Base-by-base conservation (phyloP, 148 eudicot species). In the Cornus kousa region DNA sequence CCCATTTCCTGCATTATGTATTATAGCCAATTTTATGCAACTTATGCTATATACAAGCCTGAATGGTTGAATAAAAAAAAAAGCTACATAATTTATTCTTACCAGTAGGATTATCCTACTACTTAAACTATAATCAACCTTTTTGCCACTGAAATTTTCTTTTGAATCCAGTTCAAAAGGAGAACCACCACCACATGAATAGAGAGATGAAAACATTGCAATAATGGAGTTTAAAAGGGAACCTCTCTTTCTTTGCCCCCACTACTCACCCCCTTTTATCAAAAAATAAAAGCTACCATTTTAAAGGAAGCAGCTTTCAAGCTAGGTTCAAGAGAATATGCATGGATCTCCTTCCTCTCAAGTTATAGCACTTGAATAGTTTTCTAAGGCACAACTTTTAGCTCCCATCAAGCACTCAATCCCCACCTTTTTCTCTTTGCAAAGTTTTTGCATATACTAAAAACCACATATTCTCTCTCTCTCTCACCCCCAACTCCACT, bases 161-260 rank as follows among this genome's bases (percentile, higher is more conserved):
- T 83, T 78, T 68, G 60, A 28, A 73, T 46, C 60, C 37, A 75
- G 77, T 69, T 81, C 84, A 77, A 80, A 79, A 88, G 86, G 87
- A 88, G 70, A 70, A 84, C 72, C 73, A 74, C 72, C 73, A 74
- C 86, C 78, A 77, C 83, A 67, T 43, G 48, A 43, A 87, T 33
- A 83, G 48, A 77, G 67, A 77, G 67, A 84, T 57, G 48, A 71
- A 74, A 74, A 74, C 74, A 64, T 31, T 23, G 78, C 82, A 83
- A 87, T 90, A 85, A 87, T 88, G 79, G 83, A 84, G 87, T 72
- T 75, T 75, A 77, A 87, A 88, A 88, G 88, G 82, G 40, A 70
- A 71, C 70, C 79, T 74, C 59, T 86, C 68, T 82, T 78, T 85
- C 82, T 65, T 67, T 82, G 81, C 88, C 88, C 74, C 91, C 79